A percentile compares a stretch with the other conserved stretches of the same genome.
phyloP scores from a whole-genome alignment of 106 monocot genomes.

The Apostasia shenzhenica region DNA sequence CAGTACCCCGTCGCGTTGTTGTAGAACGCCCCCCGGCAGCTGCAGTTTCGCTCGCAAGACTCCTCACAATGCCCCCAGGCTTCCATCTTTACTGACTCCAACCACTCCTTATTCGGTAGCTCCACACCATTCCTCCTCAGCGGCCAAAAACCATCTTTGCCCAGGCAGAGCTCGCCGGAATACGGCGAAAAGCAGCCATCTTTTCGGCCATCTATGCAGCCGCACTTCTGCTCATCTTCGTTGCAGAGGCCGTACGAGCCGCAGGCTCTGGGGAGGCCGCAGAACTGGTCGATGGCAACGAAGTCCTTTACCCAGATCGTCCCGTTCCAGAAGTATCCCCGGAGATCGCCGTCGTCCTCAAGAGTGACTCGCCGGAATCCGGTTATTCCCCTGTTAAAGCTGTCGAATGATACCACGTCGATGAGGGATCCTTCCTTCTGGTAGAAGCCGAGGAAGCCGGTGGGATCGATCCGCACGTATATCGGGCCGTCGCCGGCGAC shows the following conservation, averaged over 20 bases:
- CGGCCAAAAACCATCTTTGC: slow-evolving; percentile 20
- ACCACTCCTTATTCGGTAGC: slow-evolving; percentile 57
- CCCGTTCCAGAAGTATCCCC: slow-evolving; percentile 50
- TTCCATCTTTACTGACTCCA: slow-evolving; percentile 23
- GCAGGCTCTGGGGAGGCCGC: slow-evolving; percentile 45
- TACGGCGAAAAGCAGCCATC: slow-evolving; percentile 15
- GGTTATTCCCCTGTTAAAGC: slow-evolving; percentile 33
- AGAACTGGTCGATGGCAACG: slow-evolving; percentile 24
- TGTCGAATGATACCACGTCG: slow-evolving; percentile 63
- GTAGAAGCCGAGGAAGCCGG: slow-evolving; percentile 74
- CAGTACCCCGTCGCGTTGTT: slow-evolving; percentile 50
- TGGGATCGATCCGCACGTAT: slow-evolving; percentile 43
- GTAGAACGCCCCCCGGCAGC: slow-evolving; percentile 84
- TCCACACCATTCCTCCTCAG: slow-evolving; percentile 63
- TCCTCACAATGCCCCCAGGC: slow-evolving; percentile 64
- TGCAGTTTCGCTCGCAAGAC: slow-evolving; percentile 63
- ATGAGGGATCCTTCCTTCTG: slow-evolving; percentile 48
- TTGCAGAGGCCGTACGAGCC: slow-evolving; percentile 54
- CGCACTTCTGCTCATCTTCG: slow-evolving; percentile 15
- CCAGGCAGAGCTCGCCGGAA: slow-evolving; percentile 37
- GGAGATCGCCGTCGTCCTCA: slow-evolving; percentile 62
- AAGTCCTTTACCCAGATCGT: slow-evolving; percentile 38
- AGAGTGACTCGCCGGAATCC: slow-evolving; percentile 70
- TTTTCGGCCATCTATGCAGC: slow-evolving; percentile 19
- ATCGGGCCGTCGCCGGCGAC: slow-evolving; percentile 36